These are phyloP conservation scores for Xerocomus nothofagi DNA, from an alignment of 1,284 basidiomycete species.

Conservation along the genomic window DNA sequence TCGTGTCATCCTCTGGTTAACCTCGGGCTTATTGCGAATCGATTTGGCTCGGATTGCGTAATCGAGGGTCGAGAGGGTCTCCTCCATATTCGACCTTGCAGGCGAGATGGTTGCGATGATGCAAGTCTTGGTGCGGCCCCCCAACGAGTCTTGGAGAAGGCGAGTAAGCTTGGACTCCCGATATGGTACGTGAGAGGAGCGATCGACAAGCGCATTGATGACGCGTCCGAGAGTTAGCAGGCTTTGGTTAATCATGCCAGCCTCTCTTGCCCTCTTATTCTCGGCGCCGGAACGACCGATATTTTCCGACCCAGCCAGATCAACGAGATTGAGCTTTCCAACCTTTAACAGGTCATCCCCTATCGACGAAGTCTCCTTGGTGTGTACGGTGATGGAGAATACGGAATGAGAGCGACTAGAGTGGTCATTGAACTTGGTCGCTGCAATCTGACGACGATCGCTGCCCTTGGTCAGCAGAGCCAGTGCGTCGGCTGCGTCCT, in stretches of 20 bases:
- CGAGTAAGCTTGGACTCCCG: slow-evolving; percentile 95
- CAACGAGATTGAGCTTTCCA: slow-evolving; percentile 97
- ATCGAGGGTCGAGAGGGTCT: slow-evolving; percentile 96
- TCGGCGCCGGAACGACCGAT: slow-evolving; percentile 96
- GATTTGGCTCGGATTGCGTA: slow-evolving; percentile 96
- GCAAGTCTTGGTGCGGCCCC: slow-evolving; percentile 97
- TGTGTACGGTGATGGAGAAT: slow-evolving; percentile 95
- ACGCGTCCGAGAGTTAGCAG: slow-evolving; percentile 94
- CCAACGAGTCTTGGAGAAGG: slow-evolving; percentile 96
- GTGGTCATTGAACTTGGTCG: slow-evolving; percentile 98
- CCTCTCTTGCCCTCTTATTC: slow-evolving; percentile 93
- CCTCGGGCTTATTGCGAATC: slow-evolving; percentile 93
- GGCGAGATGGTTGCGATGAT: slow-evolving; percentile 97
- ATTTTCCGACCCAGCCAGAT: slow-evolving; percentile 96
- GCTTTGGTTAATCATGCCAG: slow-evolving; percentile 99
- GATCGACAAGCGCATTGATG: slow-evolving; percentile 96
- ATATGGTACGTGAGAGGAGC: slow-evolving; percentile 91
- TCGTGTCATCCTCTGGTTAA: slow-evolving; percentile 93
- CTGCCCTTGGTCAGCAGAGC: slow-evolving; percentile 87
- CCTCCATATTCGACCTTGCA: slow-evolving; percentile 90
- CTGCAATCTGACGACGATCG: slow-evolving; percentile 89
- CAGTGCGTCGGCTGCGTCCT: slow-evolving; percentile 83
- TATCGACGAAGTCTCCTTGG: slow-evolving; percentile 76
- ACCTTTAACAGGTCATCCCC: slow-evolving; percentile 91
- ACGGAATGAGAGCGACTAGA: slow-evolving; percentile 98